Base-by-base conservation (phyloP, 2,329 filamentous ascomycete genomes). In the Fusarium brachygibbosum region DNA sequence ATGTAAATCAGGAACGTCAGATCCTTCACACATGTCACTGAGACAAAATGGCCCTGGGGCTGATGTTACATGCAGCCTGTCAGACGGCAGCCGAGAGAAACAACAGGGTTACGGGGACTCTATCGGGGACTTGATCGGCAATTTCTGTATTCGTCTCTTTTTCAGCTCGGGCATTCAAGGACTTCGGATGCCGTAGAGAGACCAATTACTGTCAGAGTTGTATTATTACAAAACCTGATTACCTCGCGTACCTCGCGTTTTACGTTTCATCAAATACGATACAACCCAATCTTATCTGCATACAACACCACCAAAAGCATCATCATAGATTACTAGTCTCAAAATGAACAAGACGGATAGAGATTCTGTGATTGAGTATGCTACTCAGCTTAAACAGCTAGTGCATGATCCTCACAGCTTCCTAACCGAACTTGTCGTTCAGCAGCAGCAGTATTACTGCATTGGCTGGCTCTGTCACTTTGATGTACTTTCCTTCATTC, bases 341-440 rank as follows among this genome's bases (percentile, higher is more conserved):
- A 58, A 38, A 8, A 68, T 68, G 66, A 49, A 68, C 21, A 68
- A 68, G 25, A 66, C 66, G 0, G 45, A 62, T 21, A 56, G 66
- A 58, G 66, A 68, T 29, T 57, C 66, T 34, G 38, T 66, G 9
- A 68, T 68, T 5, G 66, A 68, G 17, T 57, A 68, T 37, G 50
- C 61, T 6, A 44, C 61, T n/a, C 66, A 68, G 46, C 37, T 66
- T 1, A 68, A 66, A 14, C 41, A 48, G 34, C 55, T 54, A 12
- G 66, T 63, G 6, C 61, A 69, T 51, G 66, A 69, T 32, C 66
- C 66, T 5, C 67, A 68, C 46, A 69, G 55, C 16, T 69, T 69
- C 13, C 38, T 68, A 31, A 68, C 66, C 29, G 66, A 68, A 31
- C 35, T 69, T 2, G 66, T 66, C 12, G 61, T 49, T 3, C 66